Base-by-base conservation (phyloP, 1,284 basidiomycete species). In the Ustilago sp. region DNA sequence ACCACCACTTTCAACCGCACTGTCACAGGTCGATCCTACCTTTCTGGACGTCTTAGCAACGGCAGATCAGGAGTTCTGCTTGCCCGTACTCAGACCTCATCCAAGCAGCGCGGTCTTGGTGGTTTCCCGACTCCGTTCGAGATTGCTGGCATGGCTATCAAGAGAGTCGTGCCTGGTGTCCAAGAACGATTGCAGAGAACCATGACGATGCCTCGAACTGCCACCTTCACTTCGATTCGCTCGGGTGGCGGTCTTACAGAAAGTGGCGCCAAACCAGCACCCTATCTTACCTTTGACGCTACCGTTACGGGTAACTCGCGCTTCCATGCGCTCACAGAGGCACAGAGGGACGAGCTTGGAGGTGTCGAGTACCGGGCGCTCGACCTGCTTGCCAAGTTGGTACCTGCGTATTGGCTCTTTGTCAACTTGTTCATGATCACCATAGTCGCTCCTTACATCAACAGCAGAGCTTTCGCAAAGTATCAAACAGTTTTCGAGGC, bases 281-380 rank as follows among this genome's bases (percentile, higher is more conserved):
- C 92, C 1, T 98, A 98, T 85, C 91, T 98, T 57, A 90, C 92
- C 2, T 98, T 98, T 84, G 90, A 93, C 56, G 81, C 80, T 3
- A 76, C 69, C 13, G 81, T 85, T n/a, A 69, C 80, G 11, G 78
- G 92, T 59, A 98, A 98, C 86, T 96, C 94, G 28, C 88, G 90
- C n/a, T 98, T 99, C 84, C 90, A 91, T 56, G 88, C 90, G 47
- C 87, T 98, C 59, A 93, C 92, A 0, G 89, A 91, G 39, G 93
- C 94, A 61, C 92, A 98, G 82, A 88, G 94, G 78, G 93, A 96
- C 73, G 94, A 98, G 86, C 88, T 98, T 6, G 95, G 95, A 8
- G 95, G 95, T 7, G 93, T 97, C 15, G 96, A 99, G 86, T 98
- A 94, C 83, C 90, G 94, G n/a, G 94, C 93, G 1, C 87, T 97